These are phyloP conservation scores for Hygrocybe coccinea DNA, from an alignment of 768 basidiomycete species.

Conservation along the genomic window DNA sequence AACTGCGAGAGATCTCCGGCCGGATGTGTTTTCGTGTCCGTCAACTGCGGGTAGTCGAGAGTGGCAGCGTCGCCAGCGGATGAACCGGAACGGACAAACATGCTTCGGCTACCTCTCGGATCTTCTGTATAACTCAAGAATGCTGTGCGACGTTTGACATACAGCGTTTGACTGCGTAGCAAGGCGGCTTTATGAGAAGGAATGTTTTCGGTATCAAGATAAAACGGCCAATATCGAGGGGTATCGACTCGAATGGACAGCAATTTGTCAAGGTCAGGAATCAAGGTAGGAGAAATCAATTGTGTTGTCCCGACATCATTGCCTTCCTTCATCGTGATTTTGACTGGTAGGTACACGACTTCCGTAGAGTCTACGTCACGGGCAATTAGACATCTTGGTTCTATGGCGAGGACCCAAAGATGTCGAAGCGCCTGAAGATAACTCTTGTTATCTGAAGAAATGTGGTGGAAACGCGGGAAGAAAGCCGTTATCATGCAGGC, in stretches of 20 bases:
- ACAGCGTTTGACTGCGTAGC: slow-evolving; percentile 74
- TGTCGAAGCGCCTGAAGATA: slow-evolving; percentile 92
- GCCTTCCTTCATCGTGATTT: slow-evolving; percentile 72
- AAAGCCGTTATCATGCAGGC: slow-evolving; percentile 87
- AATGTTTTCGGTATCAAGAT: slow-evolving; percentile 68
- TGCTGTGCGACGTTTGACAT: slow-evolving; percentile 87
- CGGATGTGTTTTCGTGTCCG: slow-evolving; percentile 59
- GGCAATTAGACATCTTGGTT: slow-evolving; percentile 88
- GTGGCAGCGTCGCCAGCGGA: slow-evolving; percentile 80
- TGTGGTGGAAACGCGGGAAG: slow-evolving; percentile 81
- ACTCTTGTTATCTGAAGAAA: slow-evolving; percentile 81
- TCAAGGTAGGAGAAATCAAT: slow-evolving; percentile 87
- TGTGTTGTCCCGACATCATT: slow-evolving; percentile 60
- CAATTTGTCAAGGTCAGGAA: slow-evolving; percentile 81
- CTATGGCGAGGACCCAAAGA: slow-evolving; percentile 92
- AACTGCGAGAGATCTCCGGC: slow-evolving; percentile 77
- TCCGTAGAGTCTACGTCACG: slow-evolving; percentile 89
- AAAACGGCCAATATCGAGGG: slow-evolving; percentile 93
- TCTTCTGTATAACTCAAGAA: slow-evolving; percentile 93
- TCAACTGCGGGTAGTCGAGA: slow-evolving; percentile 78
- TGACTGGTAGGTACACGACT: slow-evolving; percentile 88
- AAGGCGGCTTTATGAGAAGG: slow-evolving; percentile 65
- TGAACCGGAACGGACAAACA: slow-evolving; percentile 84
- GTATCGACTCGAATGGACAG: slow-evolving; percentile 85
- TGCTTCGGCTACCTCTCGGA: slow-evolving; percentile 85